A percentile compares a stretch with the other conserved stretches of the same genome.
Conservation (phyloP, 2,329 filamentous ascomycete genomes). For the Aureobasidium sp. region DNA sequence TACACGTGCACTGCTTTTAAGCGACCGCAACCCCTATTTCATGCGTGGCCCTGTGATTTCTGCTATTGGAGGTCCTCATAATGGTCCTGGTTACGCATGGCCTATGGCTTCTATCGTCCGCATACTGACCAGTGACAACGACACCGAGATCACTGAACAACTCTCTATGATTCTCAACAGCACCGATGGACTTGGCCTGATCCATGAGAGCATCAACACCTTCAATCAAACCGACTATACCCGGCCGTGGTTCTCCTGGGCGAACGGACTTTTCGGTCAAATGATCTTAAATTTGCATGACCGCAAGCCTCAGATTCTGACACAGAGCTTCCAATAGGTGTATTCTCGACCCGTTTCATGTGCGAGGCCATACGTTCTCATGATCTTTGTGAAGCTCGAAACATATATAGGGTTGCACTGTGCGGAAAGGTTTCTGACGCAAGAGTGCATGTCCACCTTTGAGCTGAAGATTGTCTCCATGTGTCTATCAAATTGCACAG, state of each 20-base stretch:
- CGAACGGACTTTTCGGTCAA: constrained; percentile 46
- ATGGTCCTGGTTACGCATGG: constrained; percentile 42
- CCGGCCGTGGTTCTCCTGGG: constrained; percentile 47
- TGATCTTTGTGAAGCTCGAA: background rate
- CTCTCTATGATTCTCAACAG: constrained; percentile 40
- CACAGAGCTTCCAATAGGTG: constrained; percentile 36
- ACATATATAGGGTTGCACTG: background rate
- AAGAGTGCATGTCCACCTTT: too few relatives aligned
- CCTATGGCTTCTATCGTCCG: constrained; percentile 47
- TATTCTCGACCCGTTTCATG: too few relatives aligned
- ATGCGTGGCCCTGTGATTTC: constrained; percentile 44
- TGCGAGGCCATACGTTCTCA: background rate
- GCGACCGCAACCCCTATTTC: constrained; percentile 41
- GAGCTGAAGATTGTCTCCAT: too few relatives aligned
- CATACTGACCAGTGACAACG: constrained; percentile 43
- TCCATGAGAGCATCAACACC: constrained; percentile 47
- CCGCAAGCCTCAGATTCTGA: constrained; percentile 38
- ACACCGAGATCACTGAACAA: constrained; percentile 40
- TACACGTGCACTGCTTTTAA: constrained; percentile 40
- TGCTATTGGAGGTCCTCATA: constrained; percentile 43
- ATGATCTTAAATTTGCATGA: constrained; percentile 41
- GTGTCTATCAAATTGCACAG: too few relatives aligned
- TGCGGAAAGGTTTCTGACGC: background rate
- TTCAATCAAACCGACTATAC: constrained; percentile 42
- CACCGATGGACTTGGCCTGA: constrained; percentile 43